Evolutionary conservation across 352 stramenopile species (phyloP).

Genomic region (Phytophthora brassicae): DNA sequence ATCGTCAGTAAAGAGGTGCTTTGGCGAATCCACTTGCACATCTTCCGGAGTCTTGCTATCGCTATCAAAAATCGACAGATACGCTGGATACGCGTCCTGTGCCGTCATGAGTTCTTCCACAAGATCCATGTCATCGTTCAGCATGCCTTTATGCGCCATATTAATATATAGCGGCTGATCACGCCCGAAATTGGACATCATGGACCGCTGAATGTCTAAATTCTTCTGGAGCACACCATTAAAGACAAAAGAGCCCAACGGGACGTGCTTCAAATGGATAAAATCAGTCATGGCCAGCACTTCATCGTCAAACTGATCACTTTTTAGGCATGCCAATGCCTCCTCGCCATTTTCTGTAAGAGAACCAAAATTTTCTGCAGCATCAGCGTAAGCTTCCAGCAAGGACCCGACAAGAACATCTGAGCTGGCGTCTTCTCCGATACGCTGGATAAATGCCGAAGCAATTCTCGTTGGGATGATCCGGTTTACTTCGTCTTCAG

Average conservation of each 20-base stretch:
- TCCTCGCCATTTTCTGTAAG: constrained; percentile 47
- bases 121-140: constrained; percentile 70
- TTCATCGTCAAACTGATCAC: constrained; percentile 53
- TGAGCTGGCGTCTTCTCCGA: constrained; percentile 43
- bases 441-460: constrained; percentile 53
- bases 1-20: constrained; percentile 65
- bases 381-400: constrained; percentile 64
- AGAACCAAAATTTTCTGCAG: constrained; percentile 39
- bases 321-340: constrained; percentile 43
- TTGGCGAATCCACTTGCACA: constrained; percentile 16
- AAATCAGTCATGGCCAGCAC: constrained; percentile 77
- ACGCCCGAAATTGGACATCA: constrained; percentile 77
- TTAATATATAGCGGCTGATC: constrained; percentile 81
- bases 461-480: constrained; percentile 37
- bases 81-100: constrained; percentile 67
- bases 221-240: constrained; percentile 83
- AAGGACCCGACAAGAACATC: constrained; percentile 56
- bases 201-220: constrained; percentile 64
- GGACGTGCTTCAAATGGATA: constrained; percentile 80
- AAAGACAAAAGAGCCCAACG: constrained; percentile 73
- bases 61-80: constrained; percentile 65
- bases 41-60: constrained; percentile 24
- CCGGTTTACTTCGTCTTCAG: constrained; percentile 13
- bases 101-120: constrained; percentile 60
- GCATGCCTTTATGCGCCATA: constrained; percentile 52